Conservation (phyloP, 2,329 filamentous ascomycete genomes). For the Fonsecaea monophora region DNA sequence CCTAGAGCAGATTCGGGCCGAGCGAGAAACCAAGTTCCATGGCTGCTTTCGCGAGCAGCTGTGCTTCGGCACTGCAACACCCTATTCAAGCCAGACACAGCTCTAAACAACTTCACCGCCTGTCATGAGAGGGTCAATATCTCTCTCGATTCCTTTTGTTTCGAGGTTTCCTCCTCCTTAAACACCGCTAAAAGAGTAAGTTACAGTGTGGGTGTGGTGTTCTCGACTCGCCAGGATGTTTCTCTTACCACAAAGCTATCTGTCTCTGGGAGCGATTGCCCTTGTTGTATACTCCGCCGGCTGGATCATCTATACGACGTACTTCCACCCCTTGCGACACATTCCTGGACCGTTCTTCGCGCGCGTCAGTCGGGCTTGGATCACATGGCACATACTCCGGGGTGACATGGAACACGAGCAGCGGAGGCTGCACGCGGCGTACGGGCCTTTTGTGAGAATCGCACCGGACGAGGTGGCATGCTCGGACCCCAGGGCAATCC, state of each 20-base stretch:
- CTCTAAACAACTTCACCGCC: background rate
- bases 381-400: conserved; percentile 36
- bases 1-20: too few species aligned
- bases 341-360: conserved; percentile 45
- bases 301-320: background rate
- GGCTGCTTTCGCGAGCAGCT: background rate
- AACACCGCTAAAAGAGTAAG: background rate
- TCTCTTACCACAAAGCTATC: background rate
- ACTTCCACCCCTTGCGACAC: conserved; percentile 38
- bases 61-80: background rate
- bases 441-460: conserved; percentile 47
- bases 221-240: background rate
- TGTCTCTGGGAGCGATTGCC: background rate
- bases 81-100: background rate
- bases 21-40: background rate
- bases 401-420: conserved; percentile 41
- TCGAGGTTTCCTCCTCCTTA: background rate
- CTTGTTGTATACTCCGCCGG: background rate
- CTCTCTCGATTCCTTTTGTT: background rate
- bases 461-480: conserved; percentile 47
- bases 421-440: conserved; percentile 31
- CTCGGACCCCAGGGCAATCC: conserved; percentile 40
- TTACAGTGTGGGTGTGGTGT: background rate
- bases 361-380: conserved; percentile 41
- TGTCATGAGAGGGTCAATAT: background rate